Evolutionary conservation across 805 yeast species (phyloP), one percentile per base, ranked within the genome.

Genomic region (Trichomonascus vanleenenianus): DNA sequence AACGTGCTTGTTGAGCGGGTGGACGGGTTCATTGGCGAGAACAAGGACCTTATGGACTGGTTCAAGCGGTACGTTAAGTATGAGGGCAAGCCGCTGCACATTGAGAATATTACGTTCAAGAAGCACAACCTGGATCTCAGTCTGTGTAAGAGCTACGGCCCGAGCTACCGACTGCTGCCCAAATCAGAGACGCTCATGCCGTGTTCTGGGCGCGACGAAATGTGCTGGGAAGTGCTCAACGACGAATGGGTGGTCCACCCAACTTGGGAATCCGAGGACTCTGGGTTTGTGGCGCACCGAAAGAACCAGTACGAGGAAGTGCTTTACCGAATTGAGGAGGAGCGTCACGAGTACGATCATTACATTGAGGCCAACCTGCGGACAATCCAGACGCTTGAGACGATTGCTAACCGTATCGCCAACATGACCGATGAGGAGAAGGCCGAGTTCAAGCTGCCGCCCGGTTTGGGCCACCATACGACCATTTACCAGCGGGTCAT

Each of bases 221-320:
- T 93, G 89, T 93, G 98, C 63, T 91, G 97, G 97, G 97, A 91
- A 60, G 96, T 93, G 12, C 74, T 93, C 56, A 93, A 93, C 64
- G 98, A 93, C 63, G 97, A 91, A 65, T 93, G 97, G 97, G 97
- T 93, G 31, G 96, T 97, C 5, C 97, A 93, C 65, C 99, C 99
- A 18, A 94, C 96, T n/a, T 93, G 99, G 99, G 98, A 97, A 3
- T 91, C 97, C 0, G 99, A 93, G 64, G 99, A 93, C 64, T 85
- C 96, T 10, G 99, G 98, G 0, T 93, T 91, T 58, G 89, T 93
- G 61, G 96, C 98, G n/a, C 99, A 93, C 64, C 79, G 97, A 53
- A 93, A 93, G 66, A 93, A 93, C 62, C 98, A 93, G 67, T 93
- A 91, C 62, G 99, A 93, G 65, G 99, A 93, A 63, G 85, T 93